Evolutionary conservation across 495 filamentous ascomycete genomes (phyloP), one percentile per base, ranked within the genome.

Genomic region (Aspergillus indologenus): DNA sequence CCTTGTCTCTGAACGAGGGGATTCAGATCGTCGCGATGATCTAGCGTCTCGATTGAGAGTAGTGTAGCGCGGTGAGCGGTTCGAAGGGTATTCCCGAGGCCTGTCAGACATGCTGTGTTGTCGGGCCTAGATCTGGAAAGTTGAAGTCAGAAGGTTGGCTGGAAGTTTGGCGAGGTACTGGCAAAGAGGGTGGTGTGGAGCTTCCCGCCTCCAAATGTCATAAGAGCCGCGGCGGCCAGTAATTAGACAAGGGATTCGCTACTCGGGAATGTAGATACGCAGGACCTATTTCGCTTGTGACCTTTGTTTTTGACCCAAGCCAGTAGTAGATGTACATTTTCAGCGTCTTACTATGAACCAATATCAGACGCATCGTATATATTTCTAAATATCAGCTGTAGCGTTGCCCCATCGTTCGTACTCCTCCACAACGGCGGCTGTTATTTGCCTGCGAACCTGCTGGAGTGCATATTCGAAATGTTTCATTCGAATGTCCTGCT

Each of bases 371-470:
- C n/a, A n/a, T n/a, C n/a, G n/a, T n/a, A n/a, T n/a, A n/a, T n/a
- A n/a, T 11, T 45, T 59, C 52, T 73, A 70, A 12, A 61, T 61
- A 48, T 78, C 75, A 53, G 70, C n/a, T n/a, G n/a, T 53, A 3
- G 58, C 60, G 20, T 57, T 54, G 45, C 71, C 70, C 89, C 90
- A 94, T 29, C 75, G 68, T 66, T 86, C 82, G 74, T 89, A 95
- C n/a, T 80, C 76, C 44, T 73, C 64, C 45, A 88, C 73, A 73
- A 91, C 83, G 57, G 81, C 81, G 20, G 69, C 61, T 1, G 89
- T 91, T 53, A 93, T 89, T 67, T 89, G 82, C 62, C 81, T 84
- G 60, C 84, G 82, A 23, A 87, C 83, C 57, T 79, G 80, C 55
- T 68, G 66, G 46, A 90, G 78, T 6, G 89, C 89, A 48, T 74